Evolutionary conservation across 2,329 filamentous ascomycete genomes (phyloP), one percentile per base, ranked within the genome.

Genomic region (Drechmeria coniospora): DNA sequence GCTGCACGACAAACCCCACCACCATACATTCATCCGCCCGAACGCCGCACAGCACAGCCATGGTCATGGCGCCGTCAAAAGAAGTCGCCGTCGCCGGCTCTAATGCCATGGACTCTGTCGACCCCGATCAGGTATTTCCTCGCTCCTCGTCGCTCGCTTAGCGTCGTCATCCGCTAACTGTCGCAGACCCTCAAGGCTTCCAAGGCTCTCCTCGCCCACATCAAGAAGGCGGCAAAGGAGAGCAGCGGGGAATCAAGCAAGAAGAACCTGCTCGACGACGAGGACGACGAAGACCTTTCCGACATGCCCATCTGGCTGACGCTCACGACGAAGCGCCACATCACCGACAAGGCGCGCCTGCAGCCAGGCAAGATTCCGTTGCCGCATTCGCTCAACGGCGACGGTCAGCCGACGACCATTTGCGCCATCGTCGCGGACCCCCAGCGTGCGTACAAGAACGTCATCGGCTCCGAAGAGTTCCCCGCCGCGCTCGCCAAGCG

Each of bases 371-470:
- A 87, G 57, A 81, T 94, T 44, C 43, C 63, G 39, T 62, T 92
- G 29, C 81, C 83, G 26, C 75, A 92, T 54, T 64, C 79, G 8
- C 67, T 92, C 36, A 75, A 80, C 56, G 61, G 67, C 37, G 40
- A 74, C 38, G 57, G 68, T 31, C 68, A 67, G 16, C 4, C 22
- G 31, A 59, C 74, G 32, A 78, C 74, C 42, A 70, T 94, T 54
- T 94, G 86, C 57, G 63, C 94, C 34, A 92, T 93, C 53, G 82
- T 78, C 31, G 81, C 83, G 41, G 67, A 74, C 45, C 71, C 71
- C 15, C 84, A 93, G 64, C 74, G 84, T 38, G 68, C 73, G 30
- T 92, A 90, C 67, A 95, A 95, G 63, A 78, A 95, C 53, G 66
- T 92, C 25, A 67, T 94, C 37, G 75, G 73, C 28, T 71, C 77